A percentile compares a stretch with the other conserved stretches of the same genome.
Conservation (phyloP, 768 basidiomycete genomes). For the Boletus insuetus region DNA sequence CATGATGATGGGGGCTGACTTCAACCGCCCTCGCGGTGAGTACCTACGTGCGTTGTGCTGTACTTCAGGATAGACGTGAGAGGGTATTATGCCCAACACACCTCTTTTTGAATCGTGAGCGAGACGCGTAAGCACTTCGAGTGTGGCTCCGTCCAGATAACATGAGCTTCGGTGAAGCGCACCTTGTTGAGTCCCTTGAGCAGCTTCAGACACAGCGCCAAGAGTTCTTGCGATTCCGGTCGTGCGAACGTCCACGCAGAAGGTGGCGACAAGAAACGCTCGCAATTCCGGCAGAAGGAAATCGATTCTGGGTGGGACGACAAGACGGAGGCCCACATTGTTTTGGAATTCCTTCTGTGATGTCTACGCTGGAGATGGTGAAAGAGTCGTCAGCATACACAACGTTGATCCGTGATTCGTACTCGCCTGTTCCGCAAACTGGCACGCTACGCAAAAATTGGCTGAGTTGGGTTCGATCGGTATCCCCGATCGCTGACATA, state of each 20-base stretch:
- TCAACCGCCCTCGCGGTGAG: slow-evolving; percentile 60
- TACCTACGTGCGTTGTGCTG: slow-evolving; percentile 50
- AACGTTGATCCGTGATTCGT: not conserved
- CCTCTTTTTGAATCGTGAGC: slow-evolving; percentile 98
- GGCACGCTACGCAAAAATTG: slow-evolving; percentile 86
- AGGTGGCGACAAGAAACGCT: slow-evolving; percentile 92
- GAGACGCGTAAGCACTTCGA: slow-evolving; percentile 90
- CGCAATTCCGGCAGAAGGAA: slow-evolving; percentile 93
- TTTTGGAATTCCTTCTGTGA: slow-evolving; percentile 97
- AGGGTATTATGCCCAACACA: slow-evolving; percentile 31
- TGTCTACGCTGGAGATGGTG: slow-evolving; percentile 66
- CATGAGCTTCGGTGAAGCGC: slow-evolving; percentile 95
- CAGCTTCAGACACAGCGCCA: slow-evolving; percentile 93
- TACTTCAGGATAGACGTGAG: not conserved
- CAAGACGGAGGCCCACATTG: slow-evolving; percentile 55
- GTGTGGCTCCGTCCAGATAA: slow-evolving; percentile 99
- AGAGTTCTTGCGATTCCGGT: slow-evolving; percentile 89
- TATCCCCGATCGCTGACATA: slow-evolving; percentile 48
- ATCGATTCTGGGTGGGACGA: slow-evolving; percentile 59
- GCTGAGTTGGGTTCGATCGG: slow-evolving; percentile 91
- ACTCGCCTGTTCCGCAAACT: slow-evolving; percentile 83
- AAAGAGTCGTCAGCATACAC: not conserved
- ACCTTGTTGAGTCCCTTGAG: slow-evolving; percentile 93
- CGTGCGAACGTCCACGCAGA: slow-evolving; percentile 79
- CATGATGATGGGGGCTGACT: no score